A percentile compares a stretch with the other conserved stretches of the same genome.
Evolutionary conservation across 2,329 filamentous ascomycete genomes (phyloP).

Genomic region (Sarocladium strictum): DNA sequence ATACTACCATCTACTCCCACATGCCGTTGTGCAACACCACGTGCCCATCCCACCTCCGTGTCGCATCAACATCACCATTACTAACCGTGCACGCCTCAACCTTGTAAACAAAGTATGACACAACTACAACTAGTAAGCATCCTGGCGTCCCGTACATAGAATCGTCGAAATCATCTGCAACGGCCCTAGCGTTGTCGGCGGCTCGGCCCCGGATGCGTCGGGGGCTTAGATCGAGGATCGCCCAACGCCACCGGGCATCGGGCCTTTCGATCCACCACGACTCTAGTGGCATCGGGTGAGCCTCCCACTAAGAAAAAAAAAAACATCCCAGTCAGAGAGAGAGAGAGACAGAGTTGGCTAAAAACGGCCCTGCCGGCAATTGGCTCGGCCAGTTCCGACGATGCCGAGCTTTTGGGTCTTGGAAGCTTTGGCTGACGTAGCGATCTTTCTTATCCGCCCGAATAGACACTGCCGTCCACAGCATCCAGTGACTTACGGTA

Average conservation of each 20-base stretch:
- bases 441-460: too few relatives aligned
- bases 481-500: too few relatives aligned
- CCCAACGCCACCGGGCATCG: not conserved
- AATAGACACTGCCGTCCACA: too few relatives aligned
- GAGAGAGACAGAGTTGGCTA: not conserved
- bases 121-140: not conserved
- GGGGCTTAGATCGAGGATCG: not conserved
- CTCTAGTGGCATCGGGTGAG: too few relatives aligned
- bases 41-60: not conserved
- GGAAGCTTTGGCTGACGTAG: not conserved
- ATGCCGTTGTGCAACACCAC: too few relatives aligned
- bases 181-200: not conserved
- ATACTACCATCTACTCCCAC: too few relatives aligned
- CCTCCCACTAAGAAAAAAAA: not conserved
- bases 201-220: conserved; percentile 4
- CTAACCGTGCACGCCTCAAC: too few relatives aligned
- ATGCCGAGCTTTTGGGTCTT: conserved; percentile 1
- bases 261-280: conserved; percentile 1
- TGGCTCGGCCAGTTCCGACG: not conserved
- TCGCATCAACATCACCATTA: too few relatives aligned
- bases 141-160: too few relatives aligned
- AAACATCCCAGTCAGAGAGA: too few relatives aligned
- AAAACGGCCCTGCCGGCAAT: too few relatives aligned
- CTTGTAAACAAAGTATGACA: not conserved
- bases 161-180: not conserved